Evolutionary conservation across 179 eudicot species (phyloP), one percentile per base, ranked within the genome.

Genomic region (Beta corolliflora): DNA sequence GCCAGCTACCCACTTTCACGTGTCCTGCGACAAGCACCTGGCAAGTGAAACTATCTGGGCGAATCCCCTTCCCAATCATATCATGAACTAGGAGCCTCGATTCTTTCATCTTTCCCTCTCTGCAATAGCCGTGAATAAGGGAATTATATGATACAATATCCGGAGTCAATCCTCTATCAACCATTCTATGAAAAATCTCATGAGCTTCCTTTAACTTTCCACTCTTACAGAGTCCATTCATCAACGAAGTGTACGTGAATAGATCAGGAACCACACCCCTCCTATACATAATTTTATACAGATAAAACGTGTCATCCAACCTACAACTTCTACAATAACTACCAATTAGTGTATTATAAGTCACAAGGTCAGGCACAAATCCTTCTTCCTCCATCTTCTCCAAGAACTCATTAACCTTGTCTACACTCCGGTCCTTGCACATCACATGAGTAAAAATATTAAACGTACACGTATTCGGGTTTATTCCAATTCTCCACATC

Each of bases 311-410:
- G 72, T 90, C 95, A 79, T 94, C 92, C 85, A 94, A 67, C 80
- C 93, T 90, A 59, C 86, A 81, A 71, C 81, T 85, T 65, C 85
- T 88, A 85, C 98, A 94, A 86, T 92, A 94, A 82, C 90, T 86
- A 84, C 88, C 88, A 77, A 95, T 87, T 56, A 95, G 71, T 54
- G 90, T 94, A 84, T 94, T 94, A 85, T 92, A 94, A 0, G 97
- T 95, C 79, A 95, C 93, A 76, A 91, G 84, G 82, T 95, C 98
- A 8, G 97, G 99, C 59, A 86, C 92, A 89, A 93, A 94, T 67
- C 98, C 98, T 84, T 89, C 93, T 83, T 95, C 99, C 87, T 93
- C 98, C 92, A 95, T 91, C 86, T 89, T 90, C 85, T 95, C 94
- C 81, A 95, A 79, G 81, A 95, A 92, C 63, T 87, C 90, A 78